Percentiles rank a stretch among this genome's conserved stretches.
These are phyloP conservation scores for Rhododendron mucronatum DNA, from an alignment of 148 eudicot genomes.

Conservation along the genomic window DNA sequence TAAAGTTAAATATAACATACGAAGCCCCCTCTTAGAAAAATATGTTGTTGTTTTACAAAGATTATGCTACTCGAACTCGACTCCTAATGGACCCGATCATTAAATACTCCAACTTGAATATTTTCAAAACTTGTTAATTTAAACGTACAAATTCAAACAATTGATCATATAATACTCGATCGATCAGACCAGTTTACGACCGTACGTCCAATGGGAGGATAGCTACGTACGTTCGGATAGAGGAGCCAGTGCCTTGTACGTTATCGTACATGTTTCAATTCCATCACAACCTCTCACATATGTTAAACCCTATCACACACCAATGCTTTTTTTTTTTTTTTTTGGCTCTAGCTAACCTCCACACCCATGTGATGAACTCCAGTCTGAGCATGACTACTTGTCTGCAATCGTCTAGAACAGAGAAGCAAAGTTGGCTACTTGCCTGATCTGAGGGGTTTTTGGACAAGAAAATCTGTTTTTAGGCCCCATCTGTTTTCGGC, in stretches of 20 bases:
- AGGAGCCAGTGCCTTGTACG: not conserved
- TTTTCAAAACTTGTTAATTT: not conserved
- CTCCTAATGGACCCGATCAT: not conserved
- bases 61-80: not conserved
- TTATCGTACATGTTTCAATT: not conserved
- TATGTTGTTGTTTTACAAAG: not conserved
- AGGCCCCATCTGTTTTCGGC: not conserved
- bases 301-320: not conserved
- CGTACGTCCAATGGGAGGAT: not conserved
- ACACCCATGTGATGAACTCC: conserved; percentile 26
- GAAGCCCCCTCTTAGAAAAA: no score
- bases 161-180: no score
- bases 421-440: not conserved
- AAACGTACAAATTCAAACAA: not conserved
- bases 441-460: not conserved
- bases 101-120: not conserved
- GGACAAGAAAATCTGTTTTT: not conserved
- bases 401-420: not conserved
- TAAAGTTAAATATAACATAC: not conserved
- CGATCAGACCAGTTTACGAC: not conserved
- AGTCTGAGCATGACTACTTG: not conserved
- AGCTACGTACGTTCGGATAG: not conserved
- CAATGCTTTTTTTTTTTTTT: not conserved
- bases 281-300: not conserved
- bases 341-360: not conserved